phyloP scores from a whole-genome alignment of 805 yeast genomes.

The Yueomyces sinensis region DNA sequence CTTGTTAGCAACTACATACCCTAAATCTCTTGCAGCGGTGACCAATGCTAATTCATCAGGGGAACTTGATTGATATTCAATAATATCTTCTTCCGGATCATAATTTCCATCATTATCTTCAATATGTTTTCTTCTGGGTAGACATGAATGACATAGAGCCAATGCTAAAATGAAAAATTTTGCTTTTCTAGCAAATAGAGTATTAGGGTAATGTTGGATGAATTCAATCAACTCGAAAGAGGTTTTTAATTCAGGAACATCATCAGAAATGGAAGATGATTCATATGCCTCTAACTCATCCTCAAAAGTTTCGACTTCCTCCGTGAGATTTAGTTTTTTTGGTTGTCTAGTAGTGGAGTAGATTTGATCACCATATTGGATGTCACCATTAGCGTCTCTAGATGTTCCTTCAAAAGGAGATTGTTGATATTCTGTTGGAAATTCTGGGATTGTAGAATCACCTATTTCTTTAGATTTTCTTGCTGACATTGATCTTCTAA shows the following conservation, averaged over 20 bases:
- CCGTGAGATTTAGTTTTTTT: no score
- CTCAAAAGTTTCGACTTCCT: not conserved
- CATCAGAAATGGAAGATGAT: no score
- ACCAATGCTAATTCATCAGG: constrained; percentile 95
- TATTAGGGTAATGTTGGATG: constrained; percentile 58
- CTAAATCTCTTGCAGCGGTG: constrained; percentile 90
- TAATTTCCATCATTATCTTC: constrained; percentile 4
- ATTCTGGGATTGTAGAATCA: not conserved
- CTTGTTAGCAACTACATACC: constrained; percentile 69
- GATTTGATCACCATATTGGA: not conserved
- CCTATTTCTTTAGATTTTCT: not conserved
- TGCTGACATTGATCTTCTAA: not conserved
- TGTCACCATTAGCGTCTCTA: not conserved
- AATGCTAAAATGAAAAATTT: constrained; percentile 68
- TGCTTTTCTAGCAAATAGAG: constrained; percentile 57
- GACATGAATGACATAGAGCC: constrained; percentile 82
- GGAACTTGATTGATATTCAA: constrained; percentile 84
- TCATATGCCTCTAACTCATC: not conserved
- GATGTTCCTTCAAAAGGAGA: not conserved
- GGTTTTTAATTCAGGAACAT: constrained; percentile 25
- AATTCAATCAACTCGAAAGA: constrained; percentile 57
- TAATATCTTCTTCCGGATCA: constrained; percentile 28
- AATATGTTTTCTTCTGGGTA: constrained; percentile 45
- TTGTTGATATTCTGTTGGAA: not conserved
- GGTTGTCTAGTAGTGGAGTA: not conserved